phyloP scores from a whole-genome alignment of 1,284 basidiomycete genomes.

The Mycena citricolor region DNA sequence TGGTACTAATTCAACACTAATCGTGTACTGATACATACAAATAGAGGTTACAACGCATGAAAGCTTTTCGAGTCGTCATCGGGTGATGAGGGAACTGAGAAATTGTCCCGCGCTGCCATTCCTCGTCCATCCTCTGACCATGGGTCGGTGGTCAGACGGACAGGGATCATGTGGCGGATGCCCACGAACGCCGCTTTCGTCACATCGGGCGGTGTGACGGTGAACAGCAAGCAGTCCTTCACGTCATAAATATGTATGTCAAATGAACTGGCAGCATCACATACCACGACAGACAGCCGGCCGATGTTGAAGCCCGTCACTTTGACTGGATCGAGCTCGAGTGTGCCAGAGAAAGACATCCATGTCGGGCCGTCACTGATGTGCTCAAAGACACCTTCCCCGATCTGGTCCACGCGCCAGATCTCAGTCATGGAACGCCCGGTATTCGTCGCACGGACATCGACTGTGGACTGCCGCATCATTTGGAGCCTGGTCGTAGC shows the following conservation, averaged over 20 bases:
- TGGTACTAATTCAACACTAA: conserved; percentile 59
- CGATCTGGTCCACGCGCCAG: conserved; percentile 64
- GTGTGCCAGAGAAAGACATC: conserved; percentile 61
- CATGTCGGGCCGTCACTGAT: conserved; percentile 57
- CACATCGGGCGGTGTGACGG: conserved; percentile 56
- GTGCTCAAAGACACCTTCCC: conserved; percentile 59
- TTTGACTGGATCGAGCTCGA: conserved; percentile 49
- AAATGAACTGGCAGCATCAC: conserved; percentile 1
- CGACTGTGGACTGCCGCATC: conserved; percentile 65
- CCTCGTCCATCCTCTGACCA: conserved; percentile 30
- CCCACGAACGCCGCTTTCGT: conserved; percentile 55
- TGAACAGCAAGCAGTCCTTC: conserved; percentile 65
- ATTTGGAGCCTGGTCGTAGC: conserved; percentile 55
- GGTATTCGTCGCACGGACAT: conserved; percentile 48
- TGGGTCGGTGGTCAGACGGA: conserved; percentile 66
- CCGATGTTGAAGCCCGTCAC: conserved; percentile 63
- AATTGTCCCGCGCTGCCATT: conserved; percentile 1
- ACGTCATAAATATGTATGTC: conserved; percentile 7
- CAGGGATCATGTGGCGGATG: conserved; percentile 56
- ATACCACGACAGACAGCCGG: conserved; percentile 64
- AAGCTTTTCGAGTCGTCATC: conserved; percentile 7
- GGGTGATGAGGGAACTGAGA: conserved; percentile 17
- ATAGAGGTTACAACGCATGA: conserved; percentile 9
- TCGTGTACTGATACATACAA: neutral
- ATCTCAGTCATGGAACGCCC: conserved; percentile 63